Base-by-base conservation (phyloP, 306 rosid species). In the Sophora flavescens region DNA sequence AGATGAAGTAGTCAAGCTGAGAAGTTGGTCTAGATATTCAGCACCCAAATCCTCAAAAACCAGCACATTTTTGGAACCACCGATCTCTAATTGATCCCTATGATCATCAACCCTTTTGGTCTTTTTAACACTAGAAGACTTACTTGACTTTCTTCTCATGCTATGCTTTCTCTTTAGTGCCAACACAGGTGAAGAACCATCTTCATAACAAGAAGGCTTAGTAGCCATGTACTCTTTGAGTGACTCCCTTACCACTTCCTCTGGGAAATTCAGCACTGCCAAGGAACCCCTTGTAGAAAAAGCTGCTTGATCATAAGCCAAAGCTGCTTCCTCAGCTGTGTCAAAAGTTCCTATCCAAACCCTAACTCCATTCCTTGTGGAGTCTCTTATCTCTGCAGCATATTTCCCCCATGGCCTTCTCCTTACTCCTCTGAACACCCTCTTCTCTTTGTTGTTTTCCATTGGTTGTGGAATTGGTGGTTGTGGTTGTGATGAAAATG, bases 281-380 rank as follows among this genome's bases (percentile, higher is more conserved):
- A 78, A 8, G 0, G 87, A 53, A 1, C 98, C 98, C 59, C 94
- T 82, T 4, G 91, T 80, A 0, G 84, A 60, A 15, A 85, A 85
- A 63, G 98, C 97, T 0, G 97, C 98, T 75, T 94, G 96, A 42
- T 94, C 98, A 17, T 94, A 91, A 0, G 98, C 97, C 48, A 94
- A 53, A 15, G 98, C 98, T 2, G 98, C 98, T 0, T 86, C 96
- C 81, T 91, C 93, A 0, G 96, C 91, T 1, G 87, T 90, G 4
- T 91, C 98, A 4, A 94, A 94, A 2, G 98, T 94, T 26, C 98
- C 98, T 1, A 94, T 89, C 97, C 97, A 94, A 12, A 94, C 98
- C 39, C 98, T 63, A 8, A 87, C 83, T 0, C 97, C 97, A 1
- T 87, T 83, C 78, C 97, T 79, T 0, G 98, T 94, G 0, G 98